Evolutionary conservation across 805 yeast genomes (phyloP).

Genomic region (Osmozyma mogii): DNA sequence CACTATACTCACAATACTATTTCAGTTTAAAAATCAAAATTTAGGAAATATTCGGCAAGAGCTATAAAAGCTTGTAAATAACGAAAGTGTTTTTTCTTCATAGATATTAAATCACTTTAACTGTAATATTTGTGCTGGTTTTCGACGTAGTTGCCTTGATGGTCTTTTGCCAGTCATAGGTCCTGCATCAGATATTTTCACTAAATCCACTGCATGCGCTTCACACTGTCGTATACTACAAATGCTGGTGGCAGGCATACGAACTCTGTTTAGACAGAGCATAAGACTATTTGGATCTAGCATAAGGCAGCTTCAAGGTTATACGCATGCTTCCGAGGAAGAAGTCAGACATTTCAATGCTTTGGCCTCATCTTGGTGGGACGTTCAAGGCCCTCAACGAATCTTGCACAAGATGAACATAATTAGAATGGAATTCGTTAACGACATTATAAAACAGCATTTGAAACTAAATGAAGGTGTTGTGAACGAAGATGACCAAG

Average conservation of each 20-base stretch:
- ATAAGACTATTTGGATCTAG: constrained; percentile 10
- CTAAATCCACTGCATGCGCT: too few species aligned
- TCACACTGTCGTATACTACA: constrained; percentile 15
- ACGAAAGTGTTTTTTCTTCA: too few species aligned
- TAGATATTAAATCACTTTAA: too few species aligned
- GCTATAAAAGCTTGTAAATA: too few species aligned
- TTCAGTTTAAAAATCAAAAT: too few species aligned
- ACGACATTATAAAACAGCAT: constrained; percentile 44
- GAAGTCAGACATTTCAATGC: constrained; percentile 79
- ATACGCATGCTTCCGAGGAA: constrained; percentile 41
- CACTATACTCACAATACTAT: too few species aligned
- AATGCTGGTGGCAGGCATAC: background rate
- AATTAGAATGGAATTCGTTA: constrained; percentile 80
- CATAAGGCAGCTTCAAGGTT: constrained; percentile 6
- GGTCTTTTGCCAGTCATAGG: background rate
- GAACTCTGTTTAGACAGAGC: background rate
- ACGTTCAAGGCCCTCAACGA: constrained; percentile 84
- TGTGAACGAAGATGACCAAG: constrained; percentile 30
- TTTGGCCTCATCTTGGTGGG: constrained; percentile 98
- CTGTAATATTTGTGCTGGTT: too few species aligned
- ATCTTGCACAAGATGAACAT: constrained; percentile 92
- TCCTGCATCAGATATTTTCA: background rate
- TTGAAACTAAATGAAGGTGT: constrained; percentile 31
- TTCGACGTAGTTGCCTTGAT: background rate
- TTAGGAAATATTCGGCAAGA: too few species aligned